Conservation (phyloP, 2,329 filamentous ascomycete species). For the Cytospora piceicola region DNA sequence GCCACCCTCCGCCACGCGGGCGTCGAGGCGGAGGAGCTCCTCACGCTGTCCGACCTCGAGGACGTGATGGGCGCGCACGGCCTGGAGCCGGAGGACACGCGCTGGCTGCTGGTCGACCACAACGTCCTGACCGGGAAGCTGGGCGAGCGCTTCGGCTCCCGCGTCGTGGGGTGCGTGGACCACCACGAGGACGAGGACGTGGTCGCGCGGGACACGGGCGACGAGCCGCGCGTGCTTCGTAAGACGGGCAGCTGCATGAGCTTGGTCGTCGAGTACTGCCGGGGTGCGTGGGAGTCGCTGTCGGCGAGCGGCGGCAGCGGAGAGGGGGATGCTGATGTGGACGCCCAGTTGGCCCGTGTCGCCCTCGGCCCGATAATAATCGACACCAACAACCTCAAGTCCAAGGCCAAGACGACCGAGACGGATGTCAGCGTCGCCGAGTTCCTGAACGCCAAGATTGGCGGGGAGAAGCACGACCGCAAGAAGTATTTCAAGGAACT, state of each 20-base stretch:
- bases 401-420: slow-evolving; percentile 47
- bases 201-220: slow-evolving; percentile 50
- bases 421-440: slow-evolving; percentile 46
- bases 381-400: slow-evolving; percentile 69
- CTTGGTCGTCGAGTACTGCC: slow-evolving; percentile 65
- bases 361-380: slow-evolving; percentile 73
- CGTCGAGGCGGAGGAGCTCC: slow-evolving; percentile 62
- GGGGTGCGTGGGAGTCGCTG: slow-evolving; percentile 60
- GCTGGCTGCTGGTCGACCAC: slow-evolving; percentile 80
- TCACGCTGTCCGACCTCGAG: slow-evolving; percentile 61
- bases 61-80: slow-evolving; percentile 33
- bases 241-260: slow-evolving; percentile 75
- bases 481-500: slow-evolving; percentile 63
- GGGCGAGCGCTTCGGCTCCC: slow-evolving; percentile 52
- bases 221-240: slow-evolving; percentile 63
- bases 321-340: slow-evolving; percentile 44
- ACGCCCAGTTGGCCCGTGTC: slow-evolving; percentile 67
- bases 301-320: slow-evolving; percentile 36
- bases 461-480: slow-evolving; percentile 51
- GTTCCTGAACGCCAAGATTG: slow-evolving; percentile 58
- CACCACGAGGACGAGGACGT: slow-evolving; percentile 75
- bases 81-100: slow-evolving; percentile 59
- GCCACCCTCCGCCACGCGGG: slow-evolving; percentile 66
- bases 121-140: slow-evolving; percentile 71
- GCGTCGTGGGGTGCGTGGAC: slow-evolving; percentile 71